phyloP scores from a whole-genome alignment of 176 grass and related monocot species.

The Elymus sibiricus region DNA sequence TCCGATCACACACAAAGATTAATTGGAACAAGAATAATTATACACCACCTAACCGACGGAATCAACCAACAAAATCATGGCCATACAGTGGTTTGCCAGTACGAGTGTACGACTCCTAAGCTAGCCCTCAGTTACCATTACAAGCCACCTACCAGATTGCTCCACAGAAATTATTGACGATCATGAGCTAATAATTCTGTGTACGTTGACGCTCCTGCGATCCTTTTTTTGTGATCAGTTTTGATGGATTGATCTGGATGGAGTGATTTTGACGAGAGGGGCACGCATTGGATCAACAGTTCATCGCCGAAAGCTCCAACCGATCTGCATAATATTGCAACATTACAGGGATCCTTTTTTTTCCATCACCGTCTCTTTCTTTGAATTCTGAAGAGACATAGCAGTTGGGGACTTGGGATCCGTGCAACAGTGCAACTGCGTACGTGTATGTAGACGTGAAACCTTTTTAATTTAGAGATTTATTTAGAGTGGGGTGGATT shows the following conservation, averaged over 20 bases:
- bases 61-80: constrained; percentile 1
- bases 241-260: neutral
- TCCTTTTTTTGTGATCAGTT: neutral
- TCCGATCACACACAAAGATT: neutral
- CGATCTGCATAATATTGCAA: constrained; percentile 1
- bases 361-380: neutral
- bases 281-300: constrained; percentile 24
- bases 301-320: constrained; percentile 28
- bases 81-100: neutral
- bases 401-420: constrained; percentile 1
- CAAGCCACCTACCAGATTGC: constrained; percentile 29
- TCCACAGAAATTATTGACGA: neutral
- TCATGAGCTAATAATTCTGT: neutral
- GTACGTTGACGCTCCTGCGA: constrained; percentile 4
- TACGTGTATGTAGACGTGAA: constrained; percentile 9
- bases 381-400: neutral
- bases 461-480: constrained; percentile 24
- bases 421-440: constrained; percentile 8
- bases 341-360: neutral
- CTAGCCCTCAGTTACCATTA: neutral
- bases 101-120: neutral
- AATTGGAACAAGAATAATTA: too few species aligned
- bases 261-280: neutral
- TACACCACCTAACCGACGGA: neutral
- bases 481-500: neutral